These are phyloP conservation scores for Candida stauntonica DNA, from an alignment of 805 yeast species.

Conservation along the genomic window DNA sequence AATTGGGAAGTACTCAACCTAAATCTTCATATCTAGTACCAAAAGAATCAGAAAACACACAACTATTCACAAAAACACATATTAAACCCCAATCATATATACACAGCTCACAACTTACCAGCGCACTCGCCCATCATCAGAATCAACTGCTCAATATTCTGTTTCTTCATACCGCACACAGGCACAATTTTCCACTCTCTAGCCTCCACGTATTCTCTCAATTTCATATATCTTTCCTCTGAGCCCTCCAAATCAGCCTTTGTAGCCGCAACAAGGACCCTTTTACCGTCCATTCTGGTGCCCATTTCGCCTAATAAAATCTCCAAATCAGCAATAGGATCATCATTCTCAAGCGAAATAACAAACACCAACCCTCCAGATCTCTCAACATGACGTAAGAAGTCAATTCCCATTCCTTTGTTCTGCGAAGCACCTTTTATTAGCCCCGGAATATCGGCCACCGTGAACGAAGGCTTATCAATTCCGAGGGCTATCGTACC, in stretches of 20 bases:
- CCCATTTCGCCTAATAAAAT: conserved; percentile 71
- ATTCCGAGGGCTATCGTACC: conserved; percentile 76
- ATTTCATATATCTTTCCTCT: conserved; percentile 39
- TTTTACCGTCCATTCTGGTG: conserved; percentile 54
- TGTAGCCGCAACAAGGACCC: conserved; percentile 79
- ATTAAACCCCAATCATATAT: no score
- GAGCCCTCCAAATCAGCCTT: conserved; percentile 77
- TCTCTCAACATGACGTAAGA: conserved; percentile 87
- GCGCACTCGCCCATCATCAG: conserved; percentile 60
- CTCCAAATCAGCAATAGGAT: conserved; percentile 65
- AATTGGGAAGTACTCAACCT: no score
- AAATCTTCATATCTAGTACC: no score
- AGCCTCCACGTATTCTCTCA: conserved; percentile 42
- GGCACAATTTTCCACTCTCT: conserved; percentile 71
- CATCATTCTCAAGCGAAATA: conserved; percentile 60
- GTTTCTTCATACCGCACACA: conserved; percentile 71
- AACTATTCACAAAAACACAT: no score
- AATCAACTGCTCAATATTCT: conserved; percentile 69
- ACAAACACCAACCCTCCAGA: conserved; percentile 89
- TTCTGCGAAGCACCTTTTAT: conserved; percentile 82
- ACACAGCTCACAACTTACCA: conserved; percentile 21
- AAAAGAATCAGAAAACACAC: no score
- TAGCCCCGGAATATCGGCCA: conserved; percentile 97
- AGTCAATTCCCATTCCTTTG: conserved; percentile 91
- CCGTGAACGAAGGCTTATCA: conserved; percentile 68